Percentiles rank a stretch among this genome's conserved stretches.
These are phyloP conservation scores for Solanum paucissectum DNA, from an alignment of 257 asterid genomes.

Conservation along the genomic window DNA sequence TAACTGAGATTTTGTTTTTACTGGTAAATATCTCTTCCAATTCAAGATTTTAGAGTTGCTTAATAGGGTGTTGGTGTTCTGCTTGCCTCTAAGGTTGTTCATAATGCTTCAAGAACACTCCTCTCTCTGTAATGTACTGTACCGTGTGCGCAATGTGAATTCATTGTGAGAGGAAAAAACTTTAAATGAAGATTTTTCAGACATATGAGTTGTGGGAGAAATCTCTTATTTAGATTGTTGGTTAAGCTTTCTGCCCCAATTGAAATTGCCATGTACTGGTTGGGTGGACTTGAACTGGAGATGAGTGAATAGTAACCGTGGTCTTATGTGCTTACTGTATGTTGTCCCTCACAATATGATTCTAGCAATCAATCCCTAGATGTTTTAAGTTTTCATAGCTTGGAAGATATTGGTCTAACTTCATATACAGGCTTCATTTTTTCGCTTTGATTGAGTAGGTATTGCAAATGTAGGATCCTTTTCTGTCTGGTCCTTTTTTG, in stretches of 20 bases:
- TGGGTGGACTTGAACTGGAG: background rate
- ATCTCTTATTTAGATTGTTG: background rate
- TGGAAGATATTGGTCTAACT: background rate
- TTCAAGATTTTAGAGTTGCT: background rate
- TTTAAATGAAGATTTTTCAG: background rate
- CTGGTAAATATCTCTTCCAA: background rate
- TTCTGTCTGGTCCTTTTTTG: background rate
- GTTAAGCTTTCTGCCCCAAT: background rate
- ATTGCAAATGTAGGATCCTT: background rate
- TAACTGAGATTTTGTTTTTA: background rate
- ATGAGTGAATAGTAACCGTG: background rate
- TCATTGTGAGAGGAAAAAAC: background rate
- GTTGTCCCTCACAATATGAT: background rate
- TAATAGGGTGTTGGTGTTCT: background rate
- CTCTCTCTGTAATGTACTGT: background rate
- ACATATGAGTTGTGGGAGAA: background rate
- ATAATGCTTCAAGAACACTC: background rate
- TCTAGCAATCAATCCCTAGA: background rate
- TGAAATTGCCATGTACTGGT: background rate
- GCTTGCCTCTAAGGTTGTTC: background rate
- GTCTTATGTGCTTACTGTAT: background rate
- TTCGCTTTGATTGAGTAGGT: background rate
- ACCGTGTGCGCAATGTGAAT: background rate
- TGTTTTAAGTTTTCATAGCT: background rate
- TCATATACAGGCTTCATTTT: background rate